These are phyloP conservation scores for Datisca glomerata DNA, from an alignment of 306 rosid genomes.

Conservation along the genomic window DNA sequence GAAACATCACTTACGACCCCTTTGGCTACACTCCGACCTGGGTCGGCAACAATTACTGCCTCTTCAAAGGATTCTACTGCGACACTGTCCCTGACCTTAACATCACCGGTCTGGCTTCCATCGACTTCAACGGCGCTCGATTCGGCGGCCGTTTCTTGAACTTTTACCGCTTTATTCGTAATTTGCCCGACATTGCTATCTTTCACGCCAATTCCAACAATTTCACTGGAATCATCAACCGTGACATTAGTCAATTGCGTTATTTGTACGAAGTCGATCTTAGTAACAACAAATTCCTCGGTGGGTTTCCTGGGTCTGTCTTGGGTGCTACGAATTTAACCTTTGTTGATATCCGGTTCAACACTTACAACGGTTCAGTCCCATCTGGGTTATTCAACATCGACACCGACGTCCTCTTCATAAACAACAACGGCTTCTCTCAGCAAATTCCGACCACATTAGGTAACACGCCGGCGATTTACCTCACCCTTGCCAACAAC, in stretches of 20 bases:
- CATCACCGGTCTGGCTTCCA: conserved; percentile 26
- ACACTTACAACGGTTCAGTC: conserved; percentile 15
- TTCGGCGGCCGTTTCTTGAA: conserved; percentile 26
- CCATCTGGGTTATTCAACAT: conserved; percentile 16
- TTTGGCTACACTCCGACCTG: conserved; percentile 21
- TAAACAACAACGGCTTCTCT: conserved; percentile 25
- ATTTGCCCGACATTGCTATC: conserved; percentile 26
- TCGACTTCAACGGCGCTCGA: conserved; percentile 26
- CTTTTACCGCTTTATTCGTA: conserved; percentile 27
- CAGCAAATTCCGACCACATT: conserved; percentile 15
- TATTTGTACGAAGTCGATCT: conserved; percentile 27
- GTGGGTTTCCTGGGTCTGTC: conserved; percentile 17
- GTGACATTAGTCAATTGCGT: conserved; percentile 13
- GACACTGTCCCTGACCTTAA: conserved; percentile 31
- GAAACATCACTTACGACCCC: conserved; percentile 35
- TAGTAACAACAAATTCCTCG: conserved; percentile 29
- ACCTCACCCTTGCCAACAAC: conserved; percentile 26
- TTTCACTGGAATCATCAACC: conserved; percentile 17
- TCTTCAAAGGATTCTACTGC: conserved; percentile 26
- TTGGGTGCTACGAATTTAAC: conserved; percentile 21
- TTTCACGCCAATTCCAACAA: conserved; percentile 29
- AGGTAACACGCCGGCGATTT: conserved; percentile 29
- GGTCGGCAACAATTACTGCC: conserved; percentile 31
- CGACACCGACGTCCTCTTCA: conserved; percentile 26
- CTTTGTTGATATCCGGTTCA: conserved; percentile 25